A percentile compares a stretch with the other conserved stretches of the same genome.
phyloP scores from a whole-genome alignment of 805 yeast species.

The Candida oleophila region DNA sequence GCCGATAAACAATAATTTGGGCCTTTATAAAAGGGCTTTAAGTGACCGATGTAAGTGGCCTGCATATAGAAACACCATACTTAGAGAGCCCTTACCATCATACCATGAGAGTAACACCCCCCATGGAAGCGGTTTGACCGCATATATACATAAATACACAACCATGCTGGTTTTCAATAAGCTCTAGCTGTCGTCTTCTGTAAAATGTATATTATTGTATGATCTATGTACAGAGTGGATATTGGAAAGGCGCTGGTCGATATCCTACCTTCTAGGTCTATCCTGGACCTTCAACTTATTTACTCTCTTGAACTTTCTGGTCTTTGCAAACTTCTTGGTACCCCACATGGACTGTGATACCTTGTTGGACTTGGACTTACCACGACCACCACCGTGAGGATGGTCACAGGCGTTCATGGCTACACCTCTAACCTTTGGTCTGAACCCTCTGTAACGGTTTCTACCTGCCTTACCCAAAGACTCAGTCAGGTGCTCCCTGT shows the following conservation, averaged over 20 bases:
- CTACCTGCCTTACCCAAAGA: slow-evolving; percentile 97
- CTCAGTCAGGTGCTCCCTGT: slow-evolving; percentile 85
- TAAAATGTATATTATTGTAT: not conserved
- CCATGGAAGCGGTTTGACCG: too few species aligned
- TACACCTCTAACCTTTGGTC: slow-evolving; percentile 96
- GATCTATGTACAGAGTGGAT: not conserved
- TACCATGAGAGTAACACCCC: too few species aligned
- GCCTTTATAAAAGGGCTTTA: too few species aligned
- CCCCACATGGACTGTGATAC: slow-evolving; percentile 97
- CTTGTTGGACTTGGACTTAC: slow-evolving; percentile 96
- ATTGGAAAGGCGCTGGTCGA: slow-evolving; percentile 28
- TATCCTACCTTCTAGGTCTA: slow-evolving; percentile 61
- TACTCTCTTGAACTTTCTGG: slow-evolving; percentile 84
- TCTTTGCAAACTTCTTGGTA: slow-evolving; percentile 88
- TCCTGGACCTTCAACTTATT: slow-evolving; percentile 86
- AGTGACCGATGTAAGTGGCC: too few species aligned
- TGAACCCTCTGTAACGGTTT: slow-evolving; percentile 83
- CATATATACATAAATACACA: too few species aligned
- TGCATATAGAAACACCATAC: too few species aligned
- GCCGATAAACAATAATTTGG: too few species aligned
- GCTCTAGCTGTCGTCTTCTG: too few species aligned
- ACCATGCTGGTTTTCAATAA: too few species aligned
- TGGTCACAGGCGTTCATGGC: slow-evolving; percentile 98
- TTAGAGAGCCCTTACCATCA: too few species aligned
- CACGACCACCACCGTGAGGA: slow-evolving; percentile 99